phyloP scores from a whole-genome alignment of 306 rosid species.

The Medicago truncatula region MtrunA17r5.0-ANR NC_053042.1:17314001-17314500 shows the following conservation, averaged over 20 bases:
- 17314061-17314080: conserved; percentile 54
- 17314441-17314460: too few relatives aligned
- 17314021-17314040: conserved; percentile 81
- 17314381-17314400: too few relatives aligned
- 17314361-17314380: too few relatives aligned
- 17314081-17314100: conserved; percentile 88
- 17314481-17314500: too few relatives aligned
- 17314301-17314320: conserved; percentile 61
- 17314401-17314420: too few relatives aligned
- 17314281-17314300: conserved; percentile 57
- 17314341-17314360: too few relatives aligned
- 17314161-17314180: conserved; percentile 63
- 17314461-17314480: too few relatives aligned
- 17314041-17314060: conserved; percentile 74
- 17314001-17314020: conserved; percentile 48
- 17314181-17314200: conserved; percentile 89
- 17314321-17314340: conserved; percentile 35
- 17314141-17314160: conserved; percentile 54
- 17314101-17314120: conserved; percentile 83
- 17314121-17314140: conserved; percentile 49
- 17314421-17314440: too few relatives aligned
- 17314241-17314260: conserved; percentile 89
- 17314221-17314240: conserved; percentile 93
- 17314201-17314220: conserved; percentile 73
- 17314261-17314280: conserved; percentile 54